These are phyloP conservation scores for Colletotrichum sp. DNA, from an alignment of 2,329 filamentous ascomycete genomes.

Conservation along the genomic window DNA sequence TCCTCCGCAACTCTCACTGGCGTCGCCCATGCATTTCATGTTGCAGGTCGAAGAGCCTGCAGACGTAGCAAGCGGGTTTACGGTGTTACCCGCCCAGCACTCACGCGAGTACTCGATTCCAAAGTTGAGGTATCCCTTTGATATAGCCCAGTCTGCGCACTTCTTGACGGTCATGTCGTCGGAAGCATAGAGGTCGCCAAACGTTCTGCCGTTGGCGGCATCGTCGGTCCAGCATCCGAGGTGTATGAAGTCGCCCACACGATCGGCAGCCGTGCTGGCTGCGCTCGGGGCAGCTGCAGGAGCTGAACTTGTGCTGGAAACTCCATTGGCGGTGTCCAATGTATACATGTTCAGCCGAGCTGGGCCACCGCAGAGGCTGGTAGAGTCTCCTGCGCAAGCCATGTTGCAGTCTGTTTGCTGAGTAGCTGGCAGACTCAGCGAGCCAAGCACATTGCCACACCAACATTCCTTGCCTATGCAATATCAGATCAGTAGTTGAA, in stretches of 20 bases:
- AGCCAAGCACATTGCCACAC: constrained; percentile 42
- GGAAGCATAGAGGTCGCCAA: constrained; percentile 26
- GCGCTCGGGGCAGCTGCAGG: constrained; percentile 19
- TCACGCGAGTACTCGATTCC: constrained; percentile 48
- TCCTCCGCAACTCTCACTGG: constrained; percentile 44
- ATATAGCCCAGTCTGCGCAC: constrained; percentile 41
- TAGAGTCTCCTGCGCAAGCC: constrained; percentile 42
- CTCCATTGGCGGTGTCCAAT: constrained; percentile 25
- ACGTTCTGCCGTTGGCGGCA: constrained; percentile 29
- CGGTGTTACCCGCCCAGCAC: constrained; percentile 46
- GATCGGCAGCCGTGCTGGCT: constrained; percentile 15
- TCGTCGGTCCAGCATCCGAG: constrained; percentile 25
- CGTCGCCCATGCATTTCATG: constrained; percentile 47
- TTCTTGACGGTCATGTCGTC: constrained; percentile 40
- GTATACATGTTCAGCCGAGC: constrained; percentile 45
- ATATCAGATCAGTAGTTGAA: not conserved
- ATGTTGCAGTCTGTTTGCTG: constrained; percentile 41
- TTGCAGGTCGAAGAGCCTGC: constrained; percentile 35
- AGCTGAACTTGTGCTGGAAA: constrained; percentile 6
- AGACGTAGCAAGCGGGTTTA: constrained; percentile 37
- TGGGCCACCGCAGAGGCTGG: constrained; percentile 45
- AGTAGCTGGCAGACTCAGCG: constrained; percentile 32
- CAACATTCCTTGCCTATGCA: constrained; percentile 14
- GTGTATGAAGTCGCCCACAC: not conserved
- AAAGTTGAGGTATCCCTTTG: constrained; percentile 41